These are phyloP conservation scores for Oryza longistaminata DNA, from an alignment of 176 grass and related monocot species.

Conservation along the genomic window DNA sequence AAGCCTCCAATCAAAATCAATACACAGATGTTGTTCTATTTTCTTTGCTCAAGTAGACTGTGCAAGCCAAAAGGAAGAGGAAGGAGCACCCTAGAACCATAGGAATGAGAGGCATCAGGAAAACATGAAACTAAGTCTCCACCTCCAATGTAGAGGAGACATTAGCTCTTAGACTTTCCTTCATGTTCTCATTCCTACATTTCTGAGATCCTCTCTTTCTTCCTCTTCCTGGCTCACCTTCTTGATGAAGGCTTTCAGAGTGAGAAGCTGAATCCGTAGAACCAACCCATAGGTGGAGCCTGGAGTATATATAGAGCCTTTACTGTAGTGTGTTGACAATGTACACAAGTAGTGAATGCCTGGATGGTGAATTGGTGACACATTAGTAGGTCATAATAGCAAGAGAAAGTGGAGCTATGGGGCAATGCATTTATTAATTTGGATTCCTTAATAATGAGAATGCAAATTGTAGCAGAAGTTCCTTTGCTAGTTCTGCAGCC, in stretches of 20 bases:
- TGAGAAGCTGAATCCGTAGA: neutral
- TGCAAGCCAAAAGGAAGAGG: slow-evolving; percentile 1
- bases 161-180: slow-evolving; percentile 2
- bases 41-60: neutral
- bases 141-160: neutral
- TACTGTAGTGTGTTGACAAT: neutral
- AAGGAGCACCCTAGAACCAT: slow-evolving; percentile 27
- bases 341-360: neutral
- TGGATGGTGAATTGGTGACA: neutral
- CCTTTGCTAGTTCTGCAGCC: neutral
- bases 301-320: neutral
- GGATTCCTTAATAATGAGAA: too few species aligned
- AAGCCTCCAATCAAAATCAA: neutral
- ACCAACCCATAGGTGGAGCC: neutral
- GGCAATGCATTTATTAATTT: too few species aligned
- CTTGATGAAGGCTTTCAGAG: neutral
- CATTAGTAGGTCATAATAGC: too few species aligned
- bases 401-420: too few species aligned
- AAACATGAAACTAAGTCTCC: neutral
- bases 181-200: slow-evolving; percentile 14
- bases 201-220: neutral
- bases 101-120: slow-evolving; percentile 40
- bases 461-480: neutral
- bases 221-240: neutral
- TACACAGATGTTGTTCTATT: neutral